A percentile compares a stretch with the other conserved stretches of the same genome.
Conservation (phyloP, 2,329 filamentous ascomycete species). For the Colletotrichum costaricense region DNA sequence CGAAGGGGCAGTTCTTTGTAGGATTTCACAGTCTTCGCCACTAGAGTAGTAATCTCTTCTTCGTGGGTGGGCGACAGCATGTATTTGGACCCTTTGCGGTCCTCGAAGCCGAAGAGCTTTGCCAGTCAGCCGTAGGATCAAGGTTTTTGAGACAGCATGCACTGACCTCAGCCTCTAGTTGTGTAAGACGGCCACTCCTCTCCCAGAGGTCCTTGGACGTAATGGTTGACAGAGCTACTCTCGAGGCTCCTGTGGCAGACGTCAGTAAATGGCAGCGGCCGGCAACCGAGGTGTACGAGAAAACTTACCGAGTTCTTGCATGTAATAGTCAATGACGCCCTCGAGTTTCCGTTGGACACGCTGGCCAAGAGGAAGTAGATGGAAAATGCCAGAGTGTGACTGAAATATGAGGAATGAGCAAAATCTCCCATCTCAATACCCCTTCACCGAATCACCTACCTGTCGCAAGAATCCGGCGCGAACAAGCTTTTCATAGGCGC, state of each 20-base stretch:
- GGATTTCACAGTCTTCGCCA: slow-evolving; percentile 78
- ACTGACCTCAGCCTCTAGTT: slow-evolving; percentile 76
- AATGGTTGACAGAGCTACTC: slow-evolving; percentile 84
- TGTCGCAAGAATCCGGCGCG: slow-evolving; percentile 80
- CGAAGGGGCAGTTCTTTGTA: slow-evolving; percentile 89
- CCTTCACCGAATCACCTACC: slow-evolving; percentile 53
- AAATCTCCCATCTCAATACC: neutral
- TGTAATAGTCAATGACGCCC: slow-evolving; percentile 86
- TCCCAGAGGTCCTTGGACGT: slow-evolving; percentile 88
- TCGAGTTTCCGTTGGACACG: slow-evolving; percentile 92
- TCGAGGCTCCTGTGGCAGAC: slow-evolving; percentile 74
- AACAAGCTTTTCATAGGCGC: slow-evolving; percentile 74
- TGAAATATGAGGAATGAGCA: slow-evolving; percentile 46
- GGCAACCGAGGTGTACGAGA: neutral
- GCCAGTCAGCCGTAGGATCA: slow-evolving; percentile 20
- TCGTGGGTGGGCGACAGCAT: slow-evolving; percentile 94
- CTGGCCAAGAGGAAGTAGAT: slow-evolving; percentile 87
- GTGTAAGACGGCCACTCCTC: slow-evolving; percentile 82
- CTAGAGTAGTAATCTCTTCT: slow-evolving; percentile 91
- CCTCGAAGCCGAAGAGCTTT: slow-evolving; percentile 82
- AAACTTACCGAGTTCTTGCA: slow-evolving; percentile 76
- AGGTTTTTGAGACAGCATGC: neutral
- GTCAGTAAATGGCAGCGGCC: neutral
- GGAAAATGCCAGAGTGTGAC: slow-evolving; percentile 91
- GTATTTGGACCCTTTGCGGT: slow-evolving; percentile 80